Conservation (phyloP, 305 asterid genomes). For the Fraxinus baroniana region DNA sequence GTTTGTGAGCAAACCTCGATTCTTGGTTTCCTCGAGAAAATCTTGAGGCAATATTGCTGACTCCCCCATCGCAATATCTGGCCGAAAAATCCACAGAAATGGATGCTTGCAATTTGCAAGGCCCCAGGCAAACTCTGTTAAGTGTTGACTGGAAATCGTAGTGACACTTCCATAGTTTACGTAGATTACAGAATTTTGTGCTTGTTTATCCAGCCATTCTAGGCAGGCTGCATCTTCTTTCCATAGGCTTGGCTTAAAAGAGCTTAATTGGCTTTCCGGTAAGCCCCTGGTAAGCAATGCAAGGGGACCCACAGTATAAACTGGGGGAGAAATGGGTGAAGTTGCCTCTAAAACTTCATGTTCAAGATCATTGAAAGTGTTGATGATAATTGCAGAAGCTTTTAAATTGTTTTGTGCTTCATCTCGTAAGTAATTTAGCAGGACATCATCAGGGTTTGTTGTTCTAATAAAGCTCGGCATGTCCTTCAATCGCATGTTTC, state of each 20-base stretch:
- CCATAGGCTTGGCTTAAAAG: slow-evolving; percentile 33
- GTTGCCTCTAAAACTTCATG: slow-evolving; percentile 24
- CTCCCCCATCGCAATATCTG: slow-evolving; percentile 31
- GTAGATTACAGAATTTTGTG: slow-evolving; percentile 21
- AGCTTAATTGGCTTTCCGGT: neutral
- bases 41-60: slow-evolving; percentile 21
- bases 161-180: slow-evolving; percentile 34
- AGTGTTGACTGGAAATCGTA: slow-evolving; percentile 22
- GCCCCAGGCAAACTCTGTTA: slow-evolving; percentile 40
- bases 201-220: slow-evolving; percentile 32
- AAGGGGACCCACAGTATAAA: slow-evolving; percentile 35
- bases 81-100: slow-evolving; percentile 33
- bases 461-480: slow-evolving; percentile 34
- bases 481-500: slow-evolving; percentile 34
- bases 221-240: slow-evolving; percentile 33
- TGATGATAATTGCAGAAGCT: slow-evolving; percentile 37
- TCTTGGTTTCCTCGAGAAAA: slow-evolving; percentile 25
- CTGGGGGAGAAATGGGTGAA: slow-evolving; percentile 20
- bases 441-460: slow-evolving; percentile 29
- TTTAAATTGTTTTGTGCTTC: slow-evolving; percentile 31
- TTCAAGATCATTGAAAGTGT: slow-evolving; percentile 39
- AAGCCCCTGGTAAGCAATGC: slow-evolving; percentile 8
- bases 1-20: slow-evolving; percentile 18
- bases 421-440: slow-evolving; percentile 29
- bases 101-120: slow-evolving; percentile 36